phyloP scores from a whole-genome alignment of 208 protist genomes.

The Trypanosoma lewisi region DNA sequence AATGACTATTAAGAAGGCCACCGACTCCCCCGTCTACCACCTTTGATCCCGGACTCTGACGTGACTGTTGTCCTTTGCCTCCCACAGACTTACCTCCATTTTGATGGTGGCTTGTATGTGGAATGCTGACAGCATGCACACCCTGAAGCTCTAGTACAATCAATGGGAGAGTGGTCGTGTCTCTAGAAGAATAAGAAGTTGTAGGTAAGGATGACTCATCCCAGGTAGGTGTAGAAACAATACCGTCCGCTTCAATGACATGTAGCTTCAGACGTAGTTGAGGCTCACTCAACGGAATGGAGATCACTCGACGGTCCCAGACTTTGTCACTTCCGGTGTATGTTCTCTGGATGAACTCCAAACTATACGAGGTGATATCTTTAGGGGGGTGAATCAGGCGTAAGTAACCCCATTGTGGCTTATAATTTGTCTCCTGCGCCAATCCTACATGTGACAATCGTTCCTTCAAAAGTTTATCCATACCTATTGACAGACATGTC shows the following conservation, averaged over 20 bases:
- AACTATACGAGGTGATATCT: constrained; percentile 38
- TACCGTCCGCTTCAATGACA: constrained; percentile 58
- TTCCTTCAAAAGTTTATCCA: constrained; percentile 17
- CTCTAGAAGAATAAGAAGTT: too few species aligned
- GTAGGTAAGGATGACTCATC: not conserved
- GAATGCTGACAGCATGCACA: constrained; percentile 1
- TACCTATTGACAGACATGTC: constrained; percentile 40
- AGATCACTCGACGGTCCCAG: constrained; percentile 62
- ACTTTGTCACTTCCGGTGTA: constrained; percentile 29
- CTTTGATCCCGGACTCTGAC: too few species aligned
- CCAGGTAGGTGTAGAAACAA: constrained; percentile 14
- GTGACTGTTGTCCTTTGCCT: not conserved
- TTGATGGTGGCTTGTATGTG: constrained; percentile 2
- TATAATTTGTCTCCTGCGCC: constrained; percentile 1
- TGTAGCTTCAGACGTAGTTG: constrained; percentile 55
- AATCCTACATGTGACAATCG: not conserved
- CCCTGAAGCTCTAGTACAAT: constrained; percentile 28
- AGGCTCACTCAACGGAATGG: constrained; percentile 69
- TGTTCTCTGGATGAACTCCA: constrained; percentile 74
- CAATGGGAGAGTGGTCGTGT: constrained; percentile 1
- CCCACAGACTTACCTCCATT: not conserved
- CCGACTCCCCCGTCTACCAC: too few species aligned
- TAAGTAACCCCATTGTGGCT: constrained; percentile 31
- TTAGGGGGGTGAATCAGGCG: constrained; percentile 40
- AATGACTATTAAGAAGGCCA: not conserved